These are phyloP conservation scores for Platanthera guangdongensis DNA, from an alignment of 106 monocot species.

Conservation along the genomic window DNA sequence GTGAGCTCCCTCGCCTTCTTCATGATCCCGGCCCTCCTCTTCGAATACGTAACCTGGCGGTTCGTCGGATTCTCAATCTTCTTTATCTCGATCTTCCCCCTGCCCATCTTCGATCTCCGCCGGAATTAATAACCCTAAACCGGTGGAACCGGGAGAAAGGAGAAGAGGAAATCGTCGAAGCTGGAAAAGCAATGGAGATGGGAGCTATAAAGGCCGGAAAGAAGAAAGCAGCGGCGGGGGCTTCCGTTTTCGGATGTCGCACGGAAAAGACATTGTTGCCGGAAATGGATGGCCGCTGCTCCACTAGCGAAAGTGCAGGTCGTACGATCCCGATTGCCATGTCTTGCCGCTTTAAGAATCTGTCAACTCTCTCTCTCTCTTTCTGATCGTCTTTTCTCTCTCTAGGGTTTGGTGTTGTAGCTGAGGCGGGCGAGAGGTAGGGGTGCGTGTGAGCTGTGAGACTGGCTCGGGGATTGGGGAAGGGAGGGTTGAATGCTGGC, in stretches of 20 bases:
- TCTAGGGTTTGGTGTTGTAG: background rate
- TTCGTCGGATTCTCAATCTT: constrained; percentile 24
- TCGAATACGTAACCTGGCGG: constrained; percentile 21
- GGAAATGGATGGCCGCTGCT: constrained; percentile 6
- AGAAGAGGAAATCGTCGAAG: background rate
- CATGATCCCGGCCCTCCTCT: constrained; percentile 23
- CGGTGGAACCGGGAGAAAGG: background rate
- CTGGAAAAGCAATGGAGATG: background rate
- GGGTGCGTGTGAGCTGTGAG: background rate
- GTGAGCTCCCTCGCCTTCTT: constrained; percentile 37
- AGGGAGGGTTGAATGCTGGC: constrained; percentile 1
- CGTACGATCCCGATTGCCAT: constrained; percentile 4
- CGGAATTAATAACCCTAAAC: no score
- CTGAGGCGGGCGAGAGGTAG: no score
- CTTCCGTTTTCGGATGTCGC: constrained; percentile 1
- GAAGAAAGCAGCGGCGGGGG: background rate
- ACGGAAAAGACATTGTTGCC: background rate
- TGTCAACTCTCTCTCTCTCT: background rate
- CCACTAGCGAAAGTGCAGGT: constrained; percentile 2
- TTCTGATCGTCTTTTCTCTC: background rate
- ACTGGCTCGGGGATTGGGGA: background rate
- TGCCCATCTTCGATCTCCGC: constrained; percentile 12
- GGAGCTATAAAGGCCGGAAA: background rate
- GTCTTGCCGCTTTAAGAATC: constrained; percentile 12
- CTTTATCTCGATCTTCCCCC: constrained; percentile 29